Evolutionary conservation across 176 grass and related monocot species (phyloP).

Genomic region (Zizania latifolia): DNA sequence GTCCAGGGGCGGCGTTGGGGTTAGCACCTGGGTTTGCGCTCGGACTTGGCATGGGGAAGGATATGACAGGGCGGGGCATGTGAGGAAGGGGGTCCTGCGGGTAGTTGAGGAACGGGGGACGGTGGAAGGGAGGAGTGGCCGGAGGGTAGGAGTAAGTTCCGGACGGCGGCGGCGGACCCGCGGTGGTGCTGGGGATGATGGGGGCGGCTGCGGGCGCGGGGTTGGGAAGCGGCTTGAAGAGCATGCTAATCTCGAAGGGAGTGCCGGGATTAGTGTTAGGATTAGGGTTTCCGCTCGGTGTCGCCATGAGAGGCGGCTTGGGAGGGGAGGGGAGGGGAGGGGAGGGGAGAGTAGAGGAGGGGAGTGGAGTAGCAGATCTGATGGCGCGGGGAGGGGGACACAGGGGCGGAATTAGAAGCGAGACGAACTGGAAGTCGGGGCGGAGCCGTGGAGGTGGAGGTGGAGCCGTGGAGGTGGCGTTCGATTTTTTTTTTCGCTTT

Average conservation of each 20-base stretch:
- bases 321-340: constrained; percentile 19
- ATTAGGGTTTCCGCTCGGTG: constrained; percentile 72
- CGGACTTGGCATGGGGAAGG: constrained; percentile 43
- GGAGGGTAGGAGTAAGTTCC: constrained; percentile 72
- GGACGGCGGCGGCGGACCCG: constrained; percentile 35
- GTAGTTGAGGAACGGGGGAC: constrained; percentile 60
- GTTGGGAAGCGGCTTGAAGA: constrained; percentile 56
- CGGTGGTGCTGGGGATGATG: constrained; percentile 32
- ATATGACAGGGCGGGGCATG: constrained; percentile 42
- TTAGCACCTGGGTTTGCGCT: constrained; percentile 32
- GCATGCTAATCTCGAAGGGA: constrained; percentile 57
- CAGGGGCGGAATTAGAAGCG: constrained; percentile 20
- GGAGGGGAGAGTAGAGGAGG: constrained; percentile 44
- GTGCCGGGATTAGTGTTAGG: constrained; percentile 19
- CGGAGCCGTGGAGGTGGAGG: constrained; percentile 3
- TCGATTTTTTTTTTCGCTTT: not conserved
- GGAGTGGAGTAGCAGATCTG: constrained; percentile 38
- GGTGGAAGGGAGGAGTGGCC: constrained; percentile 65
- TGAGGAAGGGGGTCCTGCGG: constrained; percentile 36
- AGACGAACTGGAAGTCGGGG: not conserved
- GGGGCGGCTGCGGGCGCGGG: constrained; percentile 26
- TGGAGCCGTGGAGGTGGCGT: constrained; percentile 6
- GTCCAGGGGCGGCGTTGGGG: constrained; percentile 33
- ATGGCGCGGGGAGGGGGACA: constrained; percentile 10
- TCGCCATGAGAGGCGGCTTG: constrained; percentile 55